Evolutionary conservation across 257 asterid species (phyloP).

Genomic region (Lithospermum erythrorhizon): DNA sequence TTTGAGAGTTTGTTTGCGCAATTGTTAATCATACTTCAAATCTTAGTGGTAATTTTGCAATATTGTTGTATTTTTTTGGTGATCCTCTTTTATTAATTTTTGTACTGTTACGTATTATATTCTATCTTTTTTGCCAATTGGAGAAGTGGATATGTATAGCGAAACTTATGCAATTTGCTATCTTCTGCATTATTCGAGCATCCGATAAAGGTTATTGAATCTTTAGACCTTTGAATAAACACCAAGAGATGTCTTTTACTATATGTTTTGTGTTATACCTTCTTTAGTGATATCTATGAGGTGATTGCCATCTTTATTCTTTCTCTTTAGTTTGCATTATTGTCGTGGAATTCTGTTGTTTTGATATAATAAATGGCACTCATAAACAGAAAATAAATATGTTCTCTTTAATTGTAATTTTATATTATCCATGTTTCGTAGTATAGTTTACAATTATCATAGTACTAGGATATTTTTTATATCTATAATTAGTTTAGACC

Average conservation of each 20-base stretch:
- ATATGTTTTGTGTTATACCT: neutral
- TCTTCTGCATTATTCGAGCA: slow-evolving; percentile 8
- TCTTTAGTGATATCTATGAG: neutral
- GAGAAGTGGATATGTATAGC: no score
- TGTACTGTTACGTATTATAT: no score
- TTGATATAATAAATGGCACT: neutral
- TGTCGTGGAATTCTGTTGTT: neutral
- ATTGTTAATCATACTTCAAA: neutral
- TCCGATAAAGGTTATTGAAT: slow-evolving; percentile 11
- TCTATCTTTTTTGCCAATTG: no score
- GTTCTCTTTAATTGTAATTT: no score
- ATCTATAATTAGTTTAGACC: no score
- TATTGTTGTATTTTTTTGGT: neutral
- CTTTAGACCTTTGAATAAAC: slow-evolving; percentile 16
- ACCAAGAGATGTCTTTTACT: neutral
- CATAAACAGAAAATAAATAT: no score
- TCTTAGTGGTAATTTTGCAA: neutral
- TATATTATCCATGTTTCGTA: no score
- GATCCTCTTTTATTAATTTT: no score
- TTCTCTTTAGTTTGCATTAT: slow-evolving; percentile 9
- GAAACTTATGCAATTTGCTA: no score
- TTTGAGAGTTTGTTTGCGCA: no score
- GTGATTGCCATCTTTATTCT: slow-evolving; percentile 7
- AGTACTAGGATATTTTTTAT: no score
- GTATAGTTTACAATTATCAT: no score